These are phyloP conservation scores for Diaporthe batatas DNA, from an alignment of 2,329 filamentous ascomycete genomes.

Conservation along the genomic window DNA sequence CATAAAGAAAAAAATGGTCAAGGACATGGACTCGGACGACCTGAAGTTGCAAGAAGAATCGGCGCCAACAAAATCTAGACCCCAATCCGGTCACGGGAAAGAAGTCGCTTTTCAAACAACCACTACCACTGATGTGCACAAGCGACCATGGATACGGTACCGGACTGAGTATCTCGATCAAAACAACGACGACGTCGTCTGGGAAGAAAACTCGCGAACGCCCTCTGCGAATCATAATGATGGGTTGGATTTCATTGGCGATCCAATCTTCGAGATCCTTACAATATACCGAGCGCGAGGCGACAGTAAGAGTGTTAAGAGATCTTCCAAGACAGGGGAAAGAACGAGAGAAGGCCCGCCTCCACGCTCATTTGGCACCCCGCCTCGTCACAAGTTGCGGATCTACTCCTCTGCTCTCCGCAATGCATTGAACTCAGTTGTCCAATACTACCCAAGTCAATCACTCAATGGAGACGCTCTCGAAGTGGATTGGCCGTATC, in stretches of 20 bases:
- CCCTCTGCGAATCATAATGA: not conserved
- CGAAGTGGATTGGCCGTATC: constrained; percentile 45
- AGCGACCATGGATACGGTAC: not conserved
- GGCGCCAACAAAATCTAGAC: not conserved
- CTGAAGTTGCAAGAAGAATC: not conserved
- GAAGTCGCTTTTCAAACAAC: not conserved
- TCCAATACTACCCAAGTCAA: constrained; percentile 49
- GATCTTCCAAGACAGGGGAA: too few relatives aligned
- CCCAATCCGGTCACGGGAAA: not conserved
- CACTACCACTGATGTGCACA: not conserved
- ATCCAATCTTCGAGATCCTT: not conserved
- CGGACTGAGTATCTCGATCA: not conserved
- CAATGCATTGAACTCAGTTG: constrained; percentile 46
- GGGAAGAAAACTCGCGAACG: not conserved
- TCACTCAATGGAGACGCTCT: constrained; percentile 43
- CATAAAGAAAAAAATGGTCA: too few relatives aligned
- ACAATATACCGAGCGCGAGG: not conserved
- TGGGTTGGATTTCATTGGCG: not conserved
- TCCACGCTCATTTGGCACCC: not conserved
- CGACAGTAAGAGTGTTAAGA: not conserved
- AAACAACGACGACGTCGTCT: not conserved
- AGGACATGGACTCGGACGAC: not conserved
- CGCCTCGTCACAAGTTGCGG: not conserved
- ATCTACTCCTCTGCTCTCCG: constrained; percentile 45
- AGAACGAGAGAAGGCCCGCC: not conserved